A percentile compares a stretch with the other conserved stretches of the same genome.
Conservation (phyloP, 1,284 basidiomycete genomes). For the Gastroboletus turbinatus region DNA sequence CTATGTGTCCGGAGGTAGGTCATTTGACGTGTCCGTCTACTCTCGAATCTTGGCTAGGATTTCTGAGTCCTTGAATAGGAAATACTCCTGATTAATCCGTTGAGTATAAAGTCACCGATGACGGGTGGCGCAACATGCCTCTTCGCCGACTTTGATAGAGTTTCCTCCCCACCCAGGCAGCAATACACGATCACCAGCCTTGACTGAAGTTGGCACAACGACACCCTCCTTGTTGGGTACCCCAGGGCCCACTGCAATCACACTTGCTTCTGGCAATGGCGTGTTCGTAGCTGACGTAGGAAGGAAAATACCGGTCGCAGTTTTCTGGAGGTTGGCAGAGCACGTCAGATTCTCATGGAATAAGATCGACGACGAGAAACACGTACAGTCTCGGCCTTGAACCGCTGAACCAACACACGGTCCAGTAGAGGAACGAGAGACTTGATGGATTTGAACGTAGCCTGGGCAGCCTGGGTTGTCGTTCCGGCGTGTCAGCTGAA, state of each 20-base stretch:
- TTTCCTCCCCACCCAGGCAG: slow-evolving; percentile 96
- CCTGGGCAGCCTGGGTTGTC: slow-evolving; percentile 58
- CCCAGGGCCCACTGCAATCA: slow-evolving; percentile 94
- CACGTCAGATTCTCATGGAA: not conserved
- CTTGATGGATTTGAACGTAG: slow-evolving; percentile 94
- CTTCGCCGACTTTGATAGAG: slow-evolving; percentile 95
- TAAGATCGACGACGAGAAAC: not conserved
- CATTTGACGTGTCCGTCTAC: slow-evolving; percentile 41
- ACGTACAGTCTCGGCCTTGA: slow-evolving; percentile 89
- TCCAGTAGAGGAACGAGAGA: slow-evolving; percentile 90
- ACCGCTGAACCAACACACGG: slow-evolving; percentile 95
- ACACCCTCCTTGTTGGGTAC: slow-evolving; percentile 85
- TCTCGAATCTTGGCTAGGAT: slow-evolving; percentile 97
- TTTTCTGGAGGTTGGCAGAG: slow-evolving; percentile 66
- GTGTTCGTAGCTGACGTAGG: slow-evolving; percentile 82
- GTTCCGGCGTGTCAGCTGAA: not conserved
- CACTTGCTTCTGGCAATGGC: slow-evolving; percentile 94
- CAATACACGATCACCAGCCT: slow-evolving; percentile 90
- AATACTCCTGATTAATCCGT: slow-evolving; percentile 67
- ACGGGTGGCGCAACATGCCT: slow-evolving; percentile 55
- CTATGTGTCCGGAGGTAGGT: not conserved
- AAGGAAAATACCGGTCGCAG: slow-evolving; percentile 90
- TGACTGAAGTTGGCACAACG: slow-evolving; percentile 77
- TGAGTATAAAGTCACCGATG: not conserved
- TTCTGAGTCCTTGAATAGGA: slow-evolving; percentile 92